Evolutionary conservation across 371 early-diverging fungal species (phyloP).

Genomic region (Phascolomyces articulosus): DNA sequence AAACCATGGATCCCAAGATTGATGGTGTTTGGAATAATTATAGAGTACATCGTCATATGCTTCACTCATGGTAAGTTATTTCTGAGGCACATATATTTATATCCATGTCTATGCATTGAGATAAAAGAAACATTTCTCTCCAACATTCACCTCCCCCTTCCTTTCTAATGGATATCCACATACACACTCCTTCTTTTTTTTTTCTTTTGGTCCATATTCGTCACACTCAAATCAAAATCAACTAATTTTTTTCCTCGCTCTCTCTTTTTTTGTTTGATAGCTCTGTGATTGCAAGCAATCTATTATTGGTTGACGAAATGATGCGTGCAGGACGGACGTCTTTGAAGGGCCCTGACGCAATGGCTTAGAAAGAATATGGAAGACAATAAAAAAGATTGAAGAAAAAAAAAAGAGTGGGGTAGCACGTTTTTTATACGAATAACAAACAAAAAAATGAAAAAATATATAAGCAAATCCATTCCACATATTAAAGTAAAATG

Average conservation of each 20-base stretch:
- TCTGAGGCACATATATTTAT: too few relatives aligned
- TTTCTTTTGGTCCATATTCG: too few relatives aligned
- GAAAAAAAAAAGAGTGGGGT: constrained; percentile 3
- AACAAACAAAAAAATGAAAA: not conserved
- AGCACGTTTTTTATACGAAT: not conserved
- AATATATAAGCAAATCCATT: constrained; percentile 4
- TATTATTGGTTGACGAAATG: constrained; percentile 99
- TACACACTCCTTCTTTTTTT: too few relatives aligned
- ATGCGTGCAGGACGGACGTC: constrained; percentile 93
- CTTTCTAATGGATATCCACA: not conserved
- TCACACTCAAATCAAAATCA: not conserved
- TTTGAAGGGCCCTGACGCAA: constrained; percentile 60
- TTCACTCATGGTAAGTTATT: constrained; percentile 85
- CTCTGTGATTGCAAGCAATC: constrained; percentile 96
- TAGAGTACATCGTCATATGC: constrained; percentile 94
- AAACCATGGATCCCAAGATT: constrained; percentile 89
- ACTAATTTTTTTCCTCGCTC: not conserved
- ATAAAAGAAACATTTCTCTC: too few relatives aligned
- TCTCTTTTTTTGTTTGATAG: constrained; percentile 31
- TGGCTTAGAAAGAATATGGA: constrained; percentile 26
- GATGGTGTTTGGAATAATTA: constrained; percentile 99
- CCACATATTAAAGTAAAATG: not conserved
- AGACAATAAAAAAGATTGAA: not conserved
- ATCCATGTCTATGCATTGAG: too few relatives aligned
- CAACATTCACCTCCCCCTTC: not conserved